Conservation (phyloP, 2,329 filamentous ascomycete species). For the Xylaria sp. region DNA sequence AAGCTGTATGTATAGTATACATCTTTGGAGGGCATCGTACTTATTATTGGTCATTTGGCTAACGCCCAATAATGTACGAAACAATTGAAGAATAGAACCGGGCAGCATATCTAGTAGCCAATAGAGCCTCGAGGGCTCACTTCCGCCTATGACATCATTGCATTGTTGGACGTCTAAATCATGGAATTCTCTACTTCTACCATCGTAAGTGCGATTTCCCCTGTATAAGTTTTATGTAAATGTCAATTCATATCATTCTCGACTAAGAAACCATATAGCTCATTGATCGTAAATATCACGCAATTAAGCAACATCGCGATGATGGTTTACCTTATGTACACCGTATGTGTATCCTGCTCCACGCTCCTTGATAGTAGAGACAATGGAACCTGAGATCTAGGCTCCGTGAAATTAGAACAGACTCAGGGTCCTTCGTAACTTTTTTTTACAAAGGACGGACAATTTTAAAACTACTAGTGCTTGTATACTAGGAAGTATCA, state of each 20-base stretch:
- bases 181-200: too few species aligned
- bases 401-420: background rate
- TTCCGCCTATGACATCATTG: constrained; percentile 24
- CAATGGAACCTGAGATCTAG: background rate
- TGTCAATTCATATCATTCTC: background rate
- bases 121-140: background rate
- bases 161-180: background rate
- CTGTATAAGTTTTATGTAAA: background rate
- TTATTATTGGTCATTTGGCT: background rate
- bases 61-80: constrained; percentile 13
- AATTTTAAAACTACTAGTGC: background rate
- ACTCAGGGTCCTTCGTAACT: background rate
- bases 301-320: too few species aligned
- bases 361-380: background rate
- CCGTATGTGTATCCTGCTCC: too few species aligned
- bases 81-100: background rate
- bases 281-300: too few species aligned
- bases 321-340: too few species aligned
- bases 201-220: background rate
- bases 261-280: background rate
- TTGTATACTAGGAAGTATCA: background rate
- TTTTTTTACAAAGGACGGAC: background rate
- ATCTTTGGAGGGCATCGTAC: background rate
- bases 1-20: constrained; percentile 18
- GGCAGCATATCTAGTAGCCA: too few species aligned